phyloP scores from a whole-genome alignment of 768 basidiomycete genomes.

The Heimioporus sp. region DNA sequence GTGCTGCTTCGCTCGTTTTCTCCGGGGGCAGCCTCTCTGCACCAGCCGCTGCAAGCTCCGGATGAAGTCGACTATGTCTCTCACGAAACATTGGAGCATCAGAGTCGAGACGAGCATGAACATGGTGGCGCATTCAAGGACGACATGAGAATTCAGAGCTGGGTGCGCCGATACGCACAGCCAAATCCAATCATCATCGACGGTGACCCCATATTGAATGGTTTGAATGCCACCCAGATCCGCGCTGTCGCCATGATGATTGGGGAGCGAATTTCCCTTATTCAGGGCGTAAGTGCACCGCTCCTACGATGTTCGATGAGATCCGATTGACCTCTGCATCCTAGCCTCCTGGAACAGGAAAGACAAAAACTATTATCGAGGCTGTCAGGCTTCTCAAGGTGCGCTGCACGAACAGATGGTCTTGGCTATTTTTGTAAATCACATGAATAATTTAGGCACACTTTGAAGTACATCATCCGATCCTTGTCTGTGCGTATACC shows the following conservation, averaged over 20 bases:
- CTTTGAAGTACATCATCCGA: conserved; percentile 79
- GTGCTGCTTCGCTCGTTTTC: conserved; percentile 61
- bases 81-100: conserved; percentile 39
- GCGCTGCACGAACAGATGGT: background rate
- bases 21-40: conserved; percentile 20
- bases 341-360: conserved; percentile 90
- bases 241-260: conserved; percentile 87
- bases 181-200: conserved; percentile 62
- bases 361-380: conserved; percentile 91
- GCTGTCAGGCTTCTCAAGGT: conserved; percentile 79
- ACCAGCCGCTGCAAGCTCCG: conserved; percentile 36
- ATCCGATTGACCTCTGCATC: conserved; percentile 3
- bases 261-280: conserved; percentile 69
- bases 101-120: conserved; percentile 21
- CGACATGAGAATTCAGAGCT: conserved; percentile 77
- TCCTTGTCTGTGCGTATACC: conserved; percentile 92
- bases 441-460: conserved; percentile 45
- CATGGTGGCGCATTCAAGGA: conserved; percentile 56
- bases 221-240: conserved; percentile 74
- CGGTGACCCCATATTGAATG: conserved; percentile 69
- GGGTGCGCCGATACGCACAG: conserved; percentile 68
- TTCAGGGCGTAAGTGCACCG: conserved; percentile 73
- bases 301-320: background rate
- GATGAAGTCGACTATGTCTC: conserved; percentile 39
- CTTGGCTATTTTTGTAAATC: background rate